Evolutionary conservation across 2,329 filamentous ascomycete species (phyloP).

Genomic region (Colletotrichum sp.): DNA sequence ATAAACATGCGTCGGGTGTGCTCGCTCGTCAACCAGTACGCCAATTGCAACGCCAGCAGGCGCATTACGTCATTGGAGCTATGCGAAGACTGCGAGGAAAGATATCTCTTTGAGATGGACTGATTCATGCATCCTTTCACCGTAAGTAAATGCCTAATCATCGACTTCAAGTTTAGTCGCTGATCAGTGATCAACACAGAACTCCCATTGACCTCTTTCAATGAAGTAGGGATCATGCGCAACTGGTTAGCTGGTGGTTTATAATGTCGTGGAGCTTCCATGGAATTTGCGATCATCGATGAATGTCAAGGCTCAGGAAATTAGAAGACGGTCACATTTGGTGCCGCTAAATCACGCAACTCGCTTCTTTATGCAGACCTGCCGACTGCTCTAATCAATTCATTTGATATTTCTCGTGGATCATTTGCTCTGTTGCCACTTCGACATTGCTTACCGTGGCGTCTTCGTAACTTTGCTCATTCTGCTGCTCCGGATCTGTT

Average conservation of each 20-base stretch:
- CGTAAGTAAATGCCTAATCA: background rate
- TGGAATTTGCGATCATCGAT: background rate
- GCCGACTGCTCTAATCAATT: background rate
- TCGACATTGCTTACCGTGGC: background rate
- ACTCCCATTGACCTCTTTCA: background rate
- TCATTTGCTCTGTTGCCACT: background rate
- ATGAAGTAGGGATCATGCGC: background rate
- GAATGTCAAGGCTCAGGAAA: background rate
- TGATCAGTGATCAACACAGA: background rate
- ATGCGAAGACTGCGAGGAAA: background rate
- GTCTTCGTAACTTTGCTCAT: background rate
- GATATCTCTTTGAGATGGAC: background rate
- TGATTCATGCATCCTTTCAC: background rate
- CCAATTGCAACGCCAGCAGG: background rate
- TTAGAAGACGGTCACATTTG: background rate
- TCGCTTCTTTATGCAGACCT: background rate
- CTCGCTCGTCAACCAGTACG: background rate
- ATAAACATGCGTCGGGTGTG: background rate
- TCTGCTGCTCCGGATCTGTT: background rate
- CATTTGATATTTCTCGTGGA: background rate
- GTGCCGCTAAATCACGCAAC: background rate
- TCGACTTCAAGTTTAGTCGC: background rate
- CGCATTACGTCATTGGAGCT: background rate
- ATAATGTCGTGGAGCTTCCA: background rate
- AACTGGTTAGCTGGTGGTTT: background rate